Conservation (phyloP, 345 rosid genomes). For the Durio zibethinus region DNA sequence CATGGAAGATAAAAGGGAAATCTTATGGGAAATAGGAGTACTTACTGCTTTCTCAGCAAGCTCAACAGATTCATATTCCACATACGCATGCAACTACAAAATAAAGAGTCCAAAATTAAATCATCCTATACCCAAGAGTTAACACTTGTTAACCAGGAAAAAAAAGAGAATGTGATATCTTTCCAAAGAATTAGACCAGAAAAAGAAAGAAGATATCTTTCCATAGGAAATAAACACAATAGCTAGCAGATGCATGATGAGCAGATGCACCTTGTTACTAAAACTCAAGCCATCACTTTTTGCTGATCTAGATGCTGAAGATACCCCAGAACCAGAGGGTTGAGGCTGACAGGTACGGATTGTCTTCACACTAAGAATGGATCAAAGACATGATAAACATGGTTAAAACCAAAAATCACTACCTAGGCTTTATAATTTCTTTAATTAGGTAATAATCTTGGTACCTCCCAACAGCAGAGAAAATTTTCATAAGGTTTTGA, state of each 20-base stretch:
- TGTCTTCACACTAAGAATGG: constrained; percentile 69
- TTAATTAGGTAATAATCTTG: neutral
- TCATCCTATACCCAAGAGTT: neutral
- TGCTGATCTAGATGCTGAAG: constrained; percentile 70
- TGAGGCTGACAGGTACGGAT: constrained; percentile 98
- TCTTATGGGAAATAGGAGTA: constrained; percentile 11
- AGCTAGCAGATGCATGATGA: neutral
- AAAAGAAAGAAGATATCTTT: neutral
- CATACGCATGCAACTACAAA: constrained; percentile 18
- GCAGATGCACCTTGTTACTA: constrained; percentile 73
- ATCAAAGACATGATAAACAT: neutral
- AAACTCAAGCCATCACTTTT: constrained; percentile 74
- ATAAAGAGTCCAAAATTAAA: constrained; percentile 1
- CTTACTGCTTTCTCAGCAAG: constrained; percentile 98
- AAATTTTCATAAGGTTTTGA: constrained; percentile 92
- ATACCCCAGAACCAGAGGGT: constrained; percentile 47
- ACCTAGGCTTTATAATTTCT: neutral
- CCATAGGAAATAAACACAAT: neutral
- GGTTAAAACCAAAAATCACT: neutral
- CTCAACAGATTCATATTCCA: constrained; percentile 84
- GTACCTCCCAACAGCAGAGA: constrained; percentile 93
- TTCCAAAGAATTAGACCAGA: neutral
- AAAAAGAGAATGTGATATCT: neutral
- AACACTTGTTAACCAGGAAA: neutral
- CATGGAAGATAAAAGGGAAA: neutral